These are phyloP conservation scores for Botrytis fragariae DNA, from an alignment of 2,329 filamentous ascomycete species.

Conservation along the genomic window DNA sequence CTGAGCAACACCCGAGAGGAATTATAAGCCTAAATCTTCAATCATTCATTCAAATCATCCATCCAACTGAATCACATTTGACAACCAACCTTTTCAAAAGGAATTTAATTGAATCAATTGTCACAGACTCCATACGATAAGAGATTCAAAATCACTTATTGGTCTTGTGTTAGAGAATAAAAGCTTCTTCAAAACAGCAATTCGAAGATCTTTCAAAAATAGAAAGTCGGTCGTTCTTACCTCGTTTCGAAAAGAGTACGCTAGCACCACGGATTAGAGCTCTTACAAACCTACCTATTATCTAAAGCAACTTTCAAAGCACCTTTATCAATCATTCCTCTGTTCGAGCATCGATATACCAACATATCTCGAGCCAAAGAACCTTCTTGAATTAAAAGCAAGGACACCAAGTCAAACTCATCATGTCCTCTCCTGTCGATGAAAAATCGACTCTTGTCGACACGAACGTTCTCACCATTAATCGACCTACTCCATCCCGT, in stretches of 20 bases:
- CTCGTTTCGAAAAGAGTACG: conserved; percentile 7
- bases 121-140: not conserved
- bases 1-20: conserved; percentile 1
- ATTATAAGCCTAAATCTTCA: not conserved
- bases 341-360: not conserved
- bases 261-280: not conserved
- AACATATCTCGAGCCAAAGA: not conserved
- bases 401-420: not conserved
- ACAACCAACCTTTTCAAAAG: not conserved
- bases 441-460: conserved; percentile 23
- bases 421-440: conserved; percentile 19
- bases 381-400: not conserved
- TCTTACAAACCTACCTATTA: not conserved
- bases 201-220: not conserved
- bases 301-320: not conserved
- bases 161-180: not conserved
- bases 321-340: not conserved
- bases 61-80: not conserved
- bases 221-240: conserved; percentile 8
- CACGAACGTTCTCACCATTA: conserved; percentile 25
- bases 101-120: not conserved
- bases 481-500: conserved; percentile 22
- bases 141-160: not conserved
- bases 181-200: not conserved
- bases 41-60: conserved; percentile 6